Conservation (phyloP, 352 stramenopile species). For the Globisporangium nodosum region DNA sequence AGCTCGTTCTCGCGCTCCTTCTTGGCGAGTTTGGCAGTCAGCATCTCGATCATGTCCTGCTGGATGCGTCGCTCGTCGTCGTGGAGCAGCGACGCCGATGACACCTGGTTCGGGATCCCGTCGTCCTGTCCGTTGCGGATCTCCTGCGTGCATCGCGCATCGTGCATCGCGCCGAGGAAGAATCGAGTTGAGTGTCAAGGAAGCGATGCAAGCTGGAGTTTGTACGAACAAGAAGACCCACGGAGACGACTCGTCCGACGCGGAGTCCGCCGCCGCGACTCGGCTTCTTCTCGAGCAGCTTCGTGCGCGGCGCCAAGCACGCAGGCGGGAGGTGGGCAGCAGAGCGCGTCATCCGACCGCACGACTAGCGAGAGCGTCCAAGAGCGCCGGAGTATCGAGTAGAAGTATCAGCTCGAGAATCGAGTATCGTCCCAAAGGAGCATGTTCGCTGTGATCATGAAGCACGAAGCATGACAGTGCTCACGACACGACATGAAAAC, state of each 20-base stretch:
- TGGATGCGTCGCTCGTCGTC: conserved; percentile 50
- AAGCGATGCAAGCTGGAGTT: neutral
- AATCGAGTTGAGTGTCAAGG: neutral
- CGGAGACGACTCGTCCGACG: conserved; percentile 47
- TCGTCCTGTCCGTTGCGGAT: conserved; percentile 15
- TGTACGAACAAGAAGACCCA: conserved; percentile 13
- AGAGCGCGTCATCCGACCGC: neutral
- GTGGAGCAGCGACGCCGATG: conserved; percentile 23
- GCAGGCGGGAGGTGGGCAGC: neutral
- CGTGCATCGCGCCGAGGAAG: too few species aligned
- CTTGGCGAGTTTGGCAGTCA: conserved; percentile 51
- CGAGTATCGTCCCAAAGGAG: too few species aligned
- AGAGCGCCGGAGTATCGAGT: too few species aligned
- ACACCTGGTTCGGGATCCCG: conserved; percentile 16
- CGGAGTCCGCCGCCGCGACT: conserved; percentile 31
- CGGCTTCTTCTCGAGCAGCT: conserved; percentile 8
- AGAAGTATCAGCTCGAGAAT: too few species aligned
- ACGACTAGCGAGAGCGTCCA: too few species aligned
- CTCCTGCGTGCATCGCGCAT: conserved; percentile 19
- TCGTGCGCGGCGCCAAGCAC: neutral
- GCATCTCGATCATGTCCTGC: conserved; percentile 58
- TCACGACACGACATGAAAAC: too few species aligned
- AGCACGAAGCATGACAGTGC: too few species aligned
- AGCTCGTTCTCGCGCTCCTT: conserved; percentile 59
- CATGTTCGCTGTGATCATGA: too few species aligned